A percentile compares a stretch with the other conserved stretches of the same genome.
Evolutionary conservation across 805 yeast genomes (phyloP).

Genomic region (Naumovozyma baii): DNA sequence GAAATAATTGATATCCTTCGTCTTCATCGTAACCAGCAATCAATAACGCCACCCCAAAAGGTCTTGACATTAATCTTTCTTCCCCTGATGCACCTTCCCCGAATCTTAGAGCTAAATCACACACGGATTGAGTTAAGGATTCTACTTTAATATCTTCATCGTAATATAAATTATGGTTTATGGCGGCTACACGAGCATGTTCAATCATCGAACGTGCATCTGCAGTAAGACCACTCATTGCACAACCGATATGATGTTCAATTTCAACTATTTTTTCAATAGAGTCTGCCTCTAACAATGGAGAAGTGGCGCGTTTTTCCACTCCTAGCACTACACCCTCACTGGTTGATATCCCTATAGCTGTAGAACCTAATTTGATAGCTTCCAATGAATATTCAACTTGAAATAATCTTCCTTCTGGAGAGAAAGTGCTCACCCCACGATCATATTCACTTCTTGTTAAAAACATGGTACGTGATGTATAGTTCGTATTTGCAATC

Average conservation of each 20-base stretch:
- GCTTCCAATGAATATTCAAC: conserved; percentile 97
- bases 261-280: conserved; percentile 95
- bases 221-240: conserved; percentile 97
- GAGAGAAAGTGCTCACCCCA: conserved; percentile 97
- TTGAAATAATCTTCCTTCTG: conserved; percentile 96
- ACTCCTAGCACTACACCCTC: conserved; percentile 96
- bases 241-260: conserved; percentile 91
- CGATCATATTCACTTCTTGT: conserved; percentile 99
- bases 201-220: conserved; percentile 98
- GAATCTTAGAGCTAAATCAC: conserved; percentile 91
- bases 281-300: conserved; percentile 81
- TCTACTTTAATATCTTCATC: conserved; percentile 91
- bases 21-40: conserved; percentile 91
- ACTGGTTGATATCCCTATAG: conserved; percentile 90
- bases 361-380: conserved; percentile 82
- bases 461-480: conserved; percentile 56
- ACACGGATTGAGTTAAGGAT: conserved; percentile 88
- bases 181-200: conserved; percentile 86
- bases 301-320: conserved; percentile 92
- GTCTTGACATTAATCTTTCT: conserved; percentile 86
- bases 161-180: conserved; percentile 81
- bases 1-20: conserved; percentile 91
- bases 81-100: conserved; percentile 98
- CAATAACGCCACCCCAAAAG: conserved; percentile 94
- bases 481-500: neutral